Conservation (phyloP, 2,329 filamentous ascomycete species). For the Ascochyta fabae region DNA sequence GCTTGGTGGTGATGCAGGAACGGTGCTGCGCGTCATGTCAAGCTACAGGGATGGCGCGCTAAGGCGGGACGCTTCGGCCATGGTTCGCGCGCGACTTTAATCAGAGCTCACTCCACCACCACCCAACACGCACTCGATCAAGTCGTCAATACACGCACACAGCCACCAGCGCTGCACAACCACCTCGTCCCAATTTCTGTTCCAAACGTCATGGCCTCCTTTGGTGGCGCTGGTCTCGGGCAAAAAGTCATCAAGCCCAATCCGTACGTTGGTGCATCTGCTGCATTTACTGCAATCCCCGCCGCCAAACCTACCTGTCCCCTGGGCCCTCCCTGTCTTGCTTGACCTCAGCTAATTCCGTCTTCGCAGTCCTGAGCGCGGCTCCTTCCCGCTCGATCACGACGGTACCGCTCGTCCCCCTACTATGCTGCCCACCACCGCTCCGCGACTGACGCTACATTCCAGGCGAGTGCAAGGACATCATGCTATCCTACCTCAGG, state of each 20-base stretch:
- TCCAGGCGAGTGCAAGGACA: conserved; percentile 86
- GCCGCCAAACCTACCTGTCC: conserved; percentile 7
- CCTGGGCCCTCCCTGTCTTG: conserved; percentile 6
- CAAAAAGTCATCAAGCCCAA: conserved; percentile 70
- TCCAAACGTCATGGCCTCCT: conserved; percentile 43
- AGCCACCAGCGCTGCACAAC: not conserved
- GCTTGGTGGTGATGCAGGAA: not conserved
- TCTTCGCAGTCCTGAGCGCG: conserved; percentile 77
- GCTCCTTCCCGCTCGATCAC: conserved; percentile 95
- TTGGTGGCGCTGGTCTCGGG: conserved; percentile 73
- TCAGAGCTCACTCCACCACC: conserved; percentile 34
- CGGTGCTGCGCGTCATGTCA: not conserved
- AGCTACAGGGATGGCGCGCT: not conserved
- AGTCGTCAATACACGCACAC: not conserved
- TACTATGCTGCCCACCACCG: conserved; percentile 37
- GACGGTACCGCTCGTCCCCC: conserved; percentile 68
- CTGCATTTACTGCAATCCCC: conserved; percentile 23
- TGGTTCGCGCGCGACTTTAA: conserved; percentile 23
- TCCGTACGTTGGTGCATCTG: conserved; percentile 61
- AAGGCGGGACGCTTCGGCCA: conserved; percentile 13
- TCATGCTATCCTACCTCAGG: conserved; percentile 83
- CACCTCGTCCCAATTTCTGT: not conserved
- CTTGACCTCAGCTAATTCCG: conserved; percentile 16
- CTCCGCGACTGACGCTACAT: conserved; percentile 28
- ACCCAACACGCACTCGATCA: not conserved